phyloP scores from a whole-genome alignment of 2,329 filamentous ascomycete species.

The Huntiella omanensis region DNA sequence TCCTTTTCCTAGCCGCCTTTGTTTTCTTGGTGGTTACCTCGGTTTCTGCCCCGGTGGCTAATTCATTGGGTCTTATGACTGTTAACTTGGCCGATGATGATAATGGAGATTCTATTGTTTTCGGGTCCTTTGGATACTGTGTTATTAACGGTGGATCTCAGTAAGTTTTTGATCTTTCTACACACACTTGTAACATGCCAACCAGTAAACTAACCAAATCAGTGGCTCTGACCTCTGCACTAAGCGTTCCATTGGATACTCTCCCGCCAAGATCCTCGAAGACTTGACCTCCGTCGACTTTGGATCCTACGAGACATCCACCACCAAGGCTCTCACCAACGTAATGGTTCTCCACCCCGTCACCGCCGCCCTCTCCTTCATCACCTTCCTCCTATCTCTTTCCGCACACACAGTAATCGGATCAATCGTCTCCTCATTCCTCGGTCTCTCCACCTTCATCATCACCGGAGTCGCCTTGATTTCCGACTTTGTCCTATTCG shows the following conservation, averaged over 20 bases:
- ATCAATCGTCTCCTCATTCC: constrained; percentile 29
- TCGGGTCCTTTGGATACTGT: constrained; percentile 45
- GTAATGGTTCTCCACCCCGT: constrained; percentile 46
- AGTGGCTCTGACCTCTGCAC: constrained; percentile 29
- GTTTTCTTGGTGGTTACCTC: constrained; percentile 38
- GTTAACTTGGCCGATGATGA: constrained; percentile 26
- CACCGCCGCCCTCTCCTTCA: constrained; percentile 35
- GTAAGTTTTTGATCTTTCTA: constrained; percentile 13
- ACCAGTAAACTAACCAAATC: background rate
- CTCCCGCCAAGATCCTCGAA: constrained; percentile 27
- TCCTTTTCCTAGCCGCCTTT: constrained; percentile 34
- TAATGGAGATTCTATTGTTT: constrained; percentile 23
- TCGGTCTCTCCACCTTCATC: constrained; percentile 31
- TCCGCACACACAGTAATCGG: constrained; percentile 31
- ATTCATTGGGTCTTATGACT: constrained; percentile 33
- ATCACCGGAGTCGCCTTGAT: constrained; percentile 28
- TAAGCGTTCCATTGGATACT: constrained; percentile 33
- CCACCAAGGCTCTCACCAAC: constrained; percentile 31
- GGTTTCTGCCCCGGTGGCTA: constrained; percentile 39
- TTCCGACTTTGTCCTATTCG: constrained; percentile 39
- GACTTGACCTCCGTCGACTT: constrained; percentile 21
- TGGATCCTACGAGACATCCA: constrained; percentile 23
- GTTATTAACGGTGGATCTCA: constrained; percentile 14
- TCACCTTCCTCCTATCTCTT: constrained; percentile 37
- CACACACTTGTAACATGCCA: background rate